Conservation (phyloP, 2,329 filamentous ascomycete species). For the Ampelomyces quisqualis region DNA sequence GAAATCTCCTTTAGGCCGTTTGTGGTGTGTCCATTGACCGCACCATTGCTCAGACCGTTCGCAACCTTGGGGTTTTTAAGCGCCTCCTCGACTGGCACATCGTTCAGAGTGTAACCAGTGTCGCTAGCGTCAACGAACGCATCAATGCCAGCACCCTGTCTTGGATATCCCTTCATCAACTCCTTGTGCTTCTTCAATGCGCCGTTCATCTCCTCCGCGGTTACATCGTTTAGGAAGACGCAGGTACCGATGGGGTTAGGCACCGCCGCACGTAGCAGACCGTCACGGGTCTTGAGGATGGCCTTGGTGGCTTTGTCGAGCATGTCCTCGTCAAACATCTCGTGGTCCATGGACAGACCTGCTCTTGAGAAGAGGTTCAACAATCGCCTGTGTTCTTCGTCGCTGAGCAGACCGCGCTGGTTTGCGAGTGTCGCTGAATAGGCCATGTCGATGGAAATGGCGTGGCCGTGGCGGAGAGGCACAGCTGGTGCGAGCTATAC, state of each 20-base stretch:
- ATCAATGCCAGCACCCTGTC: conserved; percentile 65
- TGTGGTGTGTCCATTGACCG: conserved; percentile 16
- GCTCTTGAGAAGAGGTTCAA: conserved; percentile 69
- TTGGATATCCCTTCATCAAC: conserved; percentile 62
- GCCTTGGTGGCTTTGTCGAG: conserved; percentile 66
- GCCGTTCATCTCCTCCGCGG: conserved; percentile 60
- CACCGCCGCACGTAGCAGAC: conserved; percentile 66
- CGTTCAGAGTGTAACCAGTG: conserved; percentile 60
- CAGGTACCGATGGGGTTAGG: conserved; percentile 67
- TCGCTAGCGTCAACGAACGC: conserved; percentile 69
- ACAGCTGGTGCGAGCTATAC: conserved; percentile 63
- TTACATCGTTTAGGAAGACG: conserved; percentile 68
- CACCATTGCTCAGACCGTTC: conserved; percentile 28
- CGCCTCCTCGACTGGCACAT: conserved; percentile 41
- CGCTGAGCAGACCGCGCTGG: conserved; percentile 60
- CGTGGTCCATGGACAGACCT: conserved; percentile 70
- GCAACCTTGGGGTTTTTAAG: conserved; percentile 22
- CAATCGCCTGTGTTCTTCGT: conserved; percentile 62
- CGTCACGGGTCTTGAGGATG: conserved; percentile 71
- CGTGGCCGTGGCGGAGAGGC: conserved; percentile 70
- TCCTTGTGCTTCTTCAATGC: conserved; percentile 65
- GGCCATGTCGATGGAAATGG: conserved; percentile 75
- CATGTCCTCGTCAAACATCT: conserved; percentile 65
- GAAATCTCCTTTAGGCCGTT: conserved; percentile 4
- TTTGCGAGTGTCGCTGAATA: conserved; percentile 70